Evolutionary conservation across 2,329 filamentous ascomycete genomes (phyloP), one percentile per base, ranked within the genome.

Genomic region (Rhexocercosporidium sp.): DNA sequence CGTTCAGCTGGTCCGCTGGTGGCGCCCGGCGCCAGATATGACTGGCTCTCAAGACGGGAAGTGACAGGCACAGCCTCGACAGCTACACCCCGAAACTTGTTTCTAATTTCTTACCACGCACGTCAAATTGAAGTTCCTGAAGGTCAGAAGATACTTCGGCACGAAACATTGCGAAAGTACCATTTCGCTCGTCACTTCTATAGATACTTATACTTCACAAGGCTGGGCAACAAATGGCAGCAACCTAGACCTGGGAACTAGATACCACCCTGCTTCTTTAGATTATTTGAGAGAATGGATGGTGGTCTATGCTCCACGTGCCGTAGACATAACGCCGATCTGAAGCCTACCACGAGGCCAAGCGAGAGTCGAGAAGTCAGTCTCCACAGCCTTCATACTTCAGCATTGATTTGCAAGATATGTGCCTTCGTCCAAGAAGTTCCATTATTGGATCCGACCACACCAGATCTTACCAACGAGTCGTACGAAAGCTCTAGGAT

Each of bases 371-470:
- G 49, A 41, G 59, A 62, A n/a, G 59, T 66, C 37, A 59, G 59
- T 51, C 51, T 66, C 25, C 27, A 18, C 27, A 49, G 59, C 41
- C 49, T 66, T 29, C 37, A 62, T n/a, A 22, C 3, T 16, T 29
- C 64, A 39, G 59, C 64, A 22, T 20, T 14, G 20, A 46, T 6
- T 41, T 66, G 64, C 41, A 39, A 27, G 5, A 25, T 66, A 34
- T 66, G 64, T 51, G 34, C 14, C 18, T 62, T 66, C 51, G 59
- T 66, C 34, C 22, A 57, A 37, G 41, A 41, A 6, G 11, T 57
- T 12, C 27, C 62, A 20, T 44, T 18, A 27, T n/a, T 34, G 54
- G 64, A 62, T 57, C 37, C 20, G 18, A 62, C 64, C 5, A 62
- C 64, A 7, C 64, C 59, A 29, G 31, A 22, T 2, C n/a, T 20